Percentiles rank a stretch among this genome's conserved stretches.
Evolutionary conservation across 2,329 filamentous ascomycete genomes (phyloP).

Genomic region (Diaporthe capsici): DNA sequence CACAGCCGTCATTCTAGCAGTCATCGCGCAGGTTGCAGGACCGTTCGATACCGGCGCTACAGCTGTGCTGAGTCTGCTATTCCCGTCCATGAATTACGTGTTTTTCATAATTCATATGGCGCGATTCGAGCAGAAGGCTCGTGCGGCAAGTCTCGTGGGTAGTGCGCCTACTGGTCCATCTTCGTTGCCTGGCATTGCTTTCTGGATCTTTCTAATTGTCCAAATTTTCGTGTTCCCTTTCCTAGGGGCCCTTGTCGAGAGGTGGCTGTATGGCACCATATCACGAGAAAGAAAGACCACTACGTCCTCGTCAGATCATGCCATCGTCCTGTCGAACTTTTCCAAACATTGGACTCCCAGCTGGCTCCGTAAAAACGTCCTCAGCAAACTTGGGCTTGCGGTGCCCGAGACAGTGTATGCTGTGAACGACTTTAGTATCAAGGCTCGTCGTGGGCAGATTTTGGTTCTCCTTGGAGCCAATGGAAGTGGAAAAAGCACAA

Average conservation of each 20-base stretch:
- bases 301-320: slow-evolving; percentile 52
- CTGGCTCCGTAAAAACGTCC: slow-evolving; percentile 62
- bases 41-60: slow-evolving; percentile 75
- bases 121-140: slow-evolving; percentile 77
- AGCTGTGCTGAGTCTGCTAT: slow-evolving; percentile 79
- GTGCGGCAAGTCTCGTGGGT: slow-evolving; percentile 72
- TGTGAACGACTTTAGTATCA: slow-evolving; percentile 80
- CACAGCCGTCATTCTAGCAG: slow-evolving; percentile 79
- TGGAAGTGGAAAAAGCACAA: slow-evolving; percentile 91
- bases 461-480: slow-evolving; percentile 90
- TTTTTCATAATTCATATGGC: slow-evolving; percentile 84
- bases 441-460: slow-evolving; percentile 83
- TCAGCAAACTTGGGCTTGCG: slow-evolving; percentile 31
- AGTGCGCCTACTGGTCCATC: slow-evolving; percentile 76
- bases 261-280: slow-evolving; percentile 80
- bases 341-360: slow-evolving; percentile 83
- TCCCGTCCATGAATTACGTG: slow-evolving; percentile 90
- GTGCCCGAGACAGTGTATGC: slow-evolving; percentile 76
- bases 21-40: slow-evolving; percentile 83
- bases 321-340: slow-evolving; percentile 80
- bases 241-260: slow-evolving; percentile 81
- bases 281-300: slow-evolving; percentile 65
- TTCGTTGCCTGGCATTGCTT: slow-evolving; percentile 58
- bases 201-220: slow-evolving; percentile 80
- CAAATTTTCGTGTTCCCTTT: slow-evolving; percentile 86